Evolutionary conservation across 192 early-diverging fungal genomes (phyloP).

Genomic region (Radiomyces spectabilis): DNA sequence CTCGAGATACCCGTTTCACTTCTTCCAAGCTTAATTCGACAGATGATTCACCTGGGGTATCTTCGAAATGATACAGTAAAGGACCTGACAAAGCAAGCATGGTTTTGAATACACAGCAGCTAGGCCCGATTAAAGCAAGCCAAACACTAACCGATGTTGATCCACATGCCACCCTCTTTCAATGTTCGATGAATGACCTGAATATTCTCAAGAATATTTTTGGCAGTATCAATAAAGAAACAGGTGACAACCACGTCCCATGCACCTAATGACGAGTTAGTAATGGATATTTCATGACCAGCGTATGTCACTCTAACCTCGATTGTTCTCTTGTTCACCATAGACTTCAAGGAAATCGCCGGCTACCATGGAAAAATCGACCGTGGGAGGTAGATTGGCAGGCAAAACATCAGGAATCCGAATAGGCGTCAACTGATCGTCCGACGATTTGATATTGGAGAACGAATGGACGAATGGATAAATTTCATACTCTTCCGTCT

Average conservation of each 20-base stretch:
- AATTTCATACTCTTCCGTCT: slow-evolving; percentile 55
- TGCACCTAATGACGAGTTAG: slow-evolving; percentile 17
- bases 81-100: slow-evolving; percentile 54
- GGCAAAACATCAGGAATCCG: slow-evolving; percentile 82
- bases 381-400: slow-evolving; percentile 49
- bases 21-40: slow-evolving; percentile 88
- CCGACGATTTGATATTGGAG: slow-evolving; percentile 58
- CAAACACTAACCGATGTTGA: slow-evolving; percentile 68
- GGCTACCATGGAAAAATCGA: slow-evolving; percentile 93
- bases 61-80: slow-evolving; percentile 92
- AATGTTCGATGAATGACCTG: slow-evolving; percentile 73
- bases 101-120: slow-evolving; percentile 33
- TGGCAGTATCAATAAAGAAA: slow-evolving; percentile 97
- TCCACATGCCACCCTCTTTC: slow-evolving; percentile 75
- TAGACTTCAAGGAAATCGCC: slow-evolving; percentile 97
- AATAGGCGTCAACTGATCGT: slow-evolving; percentile 61
- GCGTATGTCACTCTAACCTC: slow-evolving; percentile 30
- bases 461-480: slow-evolving; percentile 94
- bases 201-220: slow-evolving; percentile 85
- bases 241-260: slow-evolving; percentile 93
- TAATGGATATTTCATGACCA: neutral
- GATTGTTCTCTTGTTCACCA: slow-evolving; percentile 41
- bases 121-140: neutral
- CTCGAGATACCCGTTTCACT: slow-evolving; percentile 50
- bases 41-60: slow-evolving; percentile 67